A percentile compares a stretch with the other conserved stretches of the same genome.
phyloP scores from a whole-genome alignment of 768 basidiomycete genomes.

The Tricholoma matsutake region DNA sequence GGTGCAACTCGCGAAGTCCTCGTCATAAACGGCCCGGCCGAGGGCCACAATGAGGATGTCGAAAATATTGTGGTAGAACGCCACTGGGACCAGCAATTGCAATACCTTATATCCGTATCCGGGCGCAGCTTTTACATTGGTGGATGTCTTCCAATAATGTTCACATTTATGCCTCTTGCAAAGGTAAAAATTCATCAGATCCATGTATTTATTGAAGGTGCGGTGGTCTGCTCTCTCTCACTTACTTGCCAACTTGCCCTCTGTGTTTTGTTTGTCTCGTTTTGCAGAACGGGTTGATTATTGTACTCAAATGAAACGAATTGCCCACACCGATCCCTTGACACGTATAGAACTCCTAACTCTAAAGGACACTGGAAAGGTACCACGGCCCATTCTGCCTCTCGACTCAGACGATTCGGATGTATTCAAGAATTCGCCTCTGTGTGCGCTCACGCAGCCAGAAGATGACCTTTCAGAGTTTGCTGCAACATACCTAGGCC shows the following conservation, averaged over 20 bases:
- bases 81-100: conserved; percentile 87
- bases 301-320: conserved; percentile 62
- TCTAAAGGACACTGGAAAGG: conserved; percentile 54
- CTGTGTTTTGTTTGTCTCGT: neutral
- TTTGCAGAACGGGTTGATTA: conserved; percentile 76
- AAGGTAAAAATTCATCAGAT: conserved; percentile 82
- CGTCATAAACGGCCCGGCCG: conserved; percentile 71
- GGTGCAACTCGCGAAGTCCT: conserved; percentile 67
- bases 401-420: conserved; percentile 67
- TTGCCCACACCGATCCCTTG: conserved; percentile 67
- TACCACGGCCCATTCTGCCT: conserved; percentile 68
- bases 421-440: conserved; percentile 63
- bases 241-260: neutral
- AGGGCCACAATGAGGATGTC: conserved; percentile 83
- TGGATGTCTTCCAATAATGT: conserved; percentile 71
- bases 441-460: conserved; percentile 47
- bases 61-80: conserved; percentile 81
- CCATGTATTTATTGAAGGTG: conserved; percentile 78
- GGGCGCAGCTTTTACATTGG: conserved; percentile 82
- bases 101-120: conserved; percentile 73
- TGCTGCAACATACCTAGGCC: conserved; percentile 62
- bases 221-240: conserved; percentile 15
- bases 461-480: conserved; percentile 54
- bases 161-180: conserved; percentile 79
- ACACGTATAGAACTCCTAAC: conserved; percentile 59